These are phyloP conservation scores for Fistulifera pelliculosa DNA, from an alignment of 108 stramenopile genomes.

Conservation along the genomic window DNA sequence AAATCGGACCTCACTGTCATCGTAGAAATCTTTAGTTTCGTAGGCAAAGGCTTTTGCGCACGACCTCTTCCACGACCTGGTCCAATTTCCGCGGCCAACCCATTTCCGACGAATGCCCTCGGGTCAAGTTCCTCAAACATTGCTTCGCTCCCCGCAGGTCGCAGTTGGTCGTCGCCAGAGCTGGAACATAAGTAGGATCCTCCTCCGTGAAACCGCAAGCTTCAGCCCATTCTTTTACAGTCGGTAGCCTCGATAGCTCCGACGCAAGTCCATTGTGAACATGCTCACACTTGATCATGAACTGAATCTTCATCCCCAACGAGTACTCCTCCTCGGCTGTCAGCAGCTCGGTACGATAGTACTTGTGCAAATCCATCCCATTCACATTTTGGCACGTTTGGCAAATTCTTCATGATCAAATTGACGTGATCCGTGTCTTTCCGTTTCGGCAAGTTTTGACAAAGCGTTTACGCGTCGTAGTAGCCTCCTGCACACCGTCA, in stretches of 20 bases:
- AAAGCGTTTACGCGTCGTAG: constrained; percentile 5
- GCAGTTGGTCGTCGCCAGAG: constrained; percentile 40
- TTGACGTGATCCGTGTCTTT: background rate
- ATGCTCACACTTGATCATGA: constrained; percentile 70
- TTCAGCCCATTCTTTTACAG: constrained; percentile 71
- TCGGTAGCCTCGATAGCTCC: constrained; percentile 38
- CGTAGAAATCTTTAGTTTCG: constrained; percentile 46
- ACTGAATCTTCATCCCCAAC: constrained; percentile 55
- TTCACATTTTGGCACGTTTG: constrained; percentile 8
- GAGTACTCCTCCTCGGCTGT: constrained; percentile 67
- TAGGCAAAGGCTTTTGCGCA: constrained; percentile 57
- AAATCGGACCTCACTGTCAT: constrained; percentile 22
- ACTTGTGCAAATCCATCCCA: constrained; percentile 50
- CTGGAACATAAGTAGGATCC: constrained; percentile 4
- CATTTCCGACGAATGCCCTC: constrained; percentile 77
- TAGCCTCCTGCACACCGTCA: background rate
- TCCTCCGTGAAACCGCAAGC: constrained; percentile 45
- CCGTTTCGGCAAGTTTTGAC: background rate
- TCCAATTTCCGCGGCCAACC: constrained; percentile 49
- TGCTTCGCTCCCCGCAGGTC: constrained; percentile 43
- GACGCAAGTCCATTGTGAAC: constrained; percentile 66
- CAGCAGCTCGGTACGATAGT: constrained; percentile 64
- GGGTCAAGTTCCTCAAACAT: constrained; percentile 56
- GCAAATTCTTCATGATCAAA: background rate
- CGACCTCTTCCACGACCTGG: constrained; percentile 72